phyloP scores from a whole-genome alignment of 2,329 filamentous ascomycete species.

The Tolypocladium paradoxum region DNA sequence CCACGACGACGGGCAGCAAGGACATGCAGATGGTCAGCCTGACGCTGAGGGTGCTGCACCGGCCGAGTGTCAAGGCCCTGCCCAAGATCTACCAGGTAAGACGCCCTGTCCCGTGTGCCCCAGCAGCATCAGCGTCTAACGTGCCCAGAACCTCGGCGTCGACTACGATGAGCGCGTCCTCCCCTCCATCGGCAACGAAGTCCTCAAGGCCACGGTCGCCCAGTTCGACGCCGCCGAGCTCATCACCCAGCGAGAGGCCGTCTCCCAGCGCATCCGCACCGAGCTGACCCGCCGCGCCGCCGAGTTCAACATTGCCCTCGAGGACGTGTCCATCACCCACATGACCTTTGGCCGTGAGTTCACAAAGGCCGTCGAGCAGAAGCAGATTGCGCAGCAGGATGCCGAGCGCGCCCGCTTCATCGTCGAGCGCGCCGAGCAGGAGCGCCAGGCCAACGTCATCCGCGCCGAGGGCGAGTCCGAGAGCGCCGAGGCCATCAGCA shows the following conservation, averaged over 20 bases:
- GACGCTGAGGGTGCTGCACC: slow-evolving; percentile 88
- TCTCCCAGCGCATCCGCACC: slow-evolving; percentile 84
- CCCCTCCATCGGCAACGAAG: slow-evolving; percentile 98
- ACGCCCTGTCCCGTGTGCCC: not conserved
- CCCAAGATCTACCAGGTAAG: slow-evolving; percentile 96
- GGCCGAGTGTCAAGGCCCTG: slow-evolving; percentile 83
- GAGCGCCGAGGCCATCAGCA: slow-evolving; percentile 89
- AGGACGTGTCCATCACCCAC: slow-evolving; percentile 98
- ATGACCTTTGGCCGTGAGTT: slow-evolving; percentile 99
- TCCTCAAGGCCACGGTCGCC: slow-evolving; percentile 95
- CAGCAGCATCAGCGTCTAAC: not conserved
- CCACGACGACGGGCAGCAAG: slow-evolving; percentile 95
- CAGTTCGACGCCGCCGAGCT: slow-evolving; percentile 98
- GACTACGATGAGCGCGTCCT: slow-evolving; percentile 99
- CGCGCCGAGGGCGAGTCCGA: slow-evolving; percentile 96
- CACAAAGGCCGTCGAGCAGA: slow-evolving; percentile 97
- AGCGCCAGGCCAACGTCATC: slow-evolving; percentile 97
- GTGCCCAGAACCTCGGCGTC: slow-evolving; percentile 73
- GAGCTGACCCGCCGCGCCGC: slow-evolving; percentile 86
- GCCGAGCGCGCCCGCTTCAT: slow-evolving; percentile 96
- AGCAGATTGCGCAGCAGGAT: slow-evolving; percentile 99
- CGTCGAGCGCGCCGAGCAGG: slow-evolving; percentile 97
- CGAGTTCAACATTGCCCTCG: slow-evolving; percentile 98
- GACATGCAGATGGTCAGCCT: slow-evolving; percentile 99
- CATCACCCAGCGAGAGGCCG: slow-evolving; percentile 96